Base-by-base conservation (phyloP, 2,329 filamentous ascomycete species). In the Dothiorella sarmentorum region DNA sequence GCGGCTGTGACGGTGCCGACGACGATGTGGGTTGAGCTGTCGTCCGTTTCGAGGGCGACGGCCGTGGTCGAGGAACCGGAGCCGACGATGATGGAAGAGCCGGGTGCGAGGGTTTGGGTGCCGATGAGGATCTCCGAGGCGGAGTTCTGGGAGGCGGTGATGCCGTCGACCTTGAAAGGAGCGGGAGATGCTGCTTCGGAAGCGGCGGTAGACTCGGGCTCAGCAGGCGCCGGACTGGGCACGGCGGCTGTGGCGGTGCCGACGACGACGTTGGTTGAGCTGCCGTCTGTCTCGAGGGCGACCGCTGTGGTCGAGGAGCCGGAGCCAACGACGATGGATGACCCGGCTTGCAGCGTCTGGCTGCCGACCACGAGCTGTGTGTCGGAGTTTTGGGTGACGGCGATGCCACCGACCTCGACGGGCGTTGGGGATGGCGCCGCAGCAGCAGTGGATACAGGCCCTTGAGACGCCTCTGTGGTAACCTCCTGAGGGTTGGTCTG, bases 301-400 rank as follows among this genome's bases (percentile, higher is more conserved):
- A 56, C 26, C n/a, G 26, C 26, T 7, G 52, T 56, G n/a, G 52
- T 56, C 4, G 52, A 56, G 3, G 17, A 20, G 26, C 52, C 52
- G 52, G 52, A 33, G 11, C 52, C 52, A 5, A 56, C 17, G 15
- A 56, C 26, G 38, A 56, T 22, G 18, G 52, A 56, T 22, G 52
- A 56, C 15, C 69, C 69, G 26, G 63, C 64, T 9, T 68, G 67
- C 11, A 71, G 64, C 4, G 55, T 58, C n/a, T 47, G 42, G 31
- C 55, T 44, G 4, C 26, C 42, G 22, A 49, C 33, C 3, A 58
- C 43, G 1, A 47, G 42, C 22, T 47, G 29, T 17, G 55, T 37
- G 7, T 43, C 55, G 7, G 43, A 49, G 33, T 58, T 49, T 13
- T 24, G 29, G 20, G 42, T 29, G 42, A 58, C 35, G 7, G 55